Base-by-base conservation (phyloP, 805 yeast species). In the Candida corydali region DNA sequence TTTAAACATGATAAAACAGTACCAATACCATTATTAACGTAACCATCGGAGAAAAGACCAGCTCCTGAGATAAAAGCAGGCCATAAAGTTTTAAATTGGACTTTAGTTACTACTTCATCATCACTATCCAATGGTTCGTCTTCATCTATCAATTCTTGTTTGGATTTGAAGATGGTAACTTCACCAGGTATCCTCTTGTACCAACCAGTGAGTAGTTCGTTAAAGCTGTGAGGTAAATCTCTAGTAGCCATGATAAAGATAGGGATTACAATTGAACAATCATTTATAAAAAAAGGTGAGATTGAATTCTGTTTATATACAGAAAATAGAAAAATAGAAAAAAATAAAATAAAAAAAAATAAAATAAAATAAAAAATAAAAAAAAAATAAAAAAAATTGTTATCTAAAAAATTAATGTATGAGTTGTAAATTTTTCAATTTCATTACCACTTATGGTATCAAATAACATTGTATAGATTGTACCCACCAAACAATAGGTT, bases 1-100 rank as follows among this genome's bases (percentile, higher is more conserved):
- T 72, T 57, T 44, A 89, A 69, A 65, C 89, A 80, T 12, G 89
- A 78, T 24, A 81, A 71, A 12, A 82, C 94, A 8, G 93, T 74
- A 41, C 86, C 75, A 39, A 86, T 83, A 36, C 93, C 80, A 62
- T 86, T 86, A 58, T 88, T 88, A 42, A 86, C 82, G 56, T 88
- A 89, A 37, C 97, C 97, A 61, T 91, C 98, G 25, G 94, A 82
- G 61, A 89, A 88, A 31, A 89, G 70, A 37, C 96, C 97, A 0
- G 96, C 93, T 44, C 97, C 97, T 1, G 95, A 80, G 9, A 86
- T 80, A 37, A 83, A 68, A 34, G 85, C 78, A 5, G 93, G 80
- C 82, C 87, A 75, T 17, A 55, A 43, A 16, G 42, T 50, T 15
- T 43, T 52, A 40, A 27, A 54, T 47, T 32, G 46, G 8, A 51